Conservation (phyloP, 805 yeast species). For the Schizosaccharomyces pombe region ASM294v3 CU329670.1:1441501-1442000, state of each 20-base stretch:
- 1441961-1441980: constrained; percentile 23
- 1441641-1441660: constrained; percentile 60
- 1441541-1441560: constrained; percentile 23
- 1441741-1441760: constrained; percentile 37
- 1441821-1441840: constrained; percentile 44
- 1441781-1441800: constrained; percentile 59
- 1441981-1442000: too few species aligned
- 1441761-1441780: constrained; percentile 57
- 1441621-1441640: constrained; percentile 86
- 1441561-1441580: constrained; percentile 51
- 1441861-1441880: constrained; percentile 30
- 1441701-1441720: constrained; percentile 79
- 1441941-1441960: constrained; percentile 53
- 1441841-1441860: constrained; percentile 43
- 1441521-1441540: constrained; percentile 13
- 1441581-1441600: constrained; percentile 78
- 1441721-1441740: constrained; percentile 82
- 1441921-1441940: constrained; percentile 37
- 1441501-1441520: constrained; percentile 26
- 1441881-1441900: constrained; percentile 26
- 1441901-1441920: constrained; percentile 49
- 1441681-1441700: constrained; percentile 73
- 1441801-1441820: constrained; percentile 53
- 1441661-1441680: constrained; percentile 79
- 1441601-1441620: constrained; percentile 33